phyloP scores from a whole-genome alignment of 768 basidiomycete species.

The Chalciporus pseudorubinellus region DNA sequence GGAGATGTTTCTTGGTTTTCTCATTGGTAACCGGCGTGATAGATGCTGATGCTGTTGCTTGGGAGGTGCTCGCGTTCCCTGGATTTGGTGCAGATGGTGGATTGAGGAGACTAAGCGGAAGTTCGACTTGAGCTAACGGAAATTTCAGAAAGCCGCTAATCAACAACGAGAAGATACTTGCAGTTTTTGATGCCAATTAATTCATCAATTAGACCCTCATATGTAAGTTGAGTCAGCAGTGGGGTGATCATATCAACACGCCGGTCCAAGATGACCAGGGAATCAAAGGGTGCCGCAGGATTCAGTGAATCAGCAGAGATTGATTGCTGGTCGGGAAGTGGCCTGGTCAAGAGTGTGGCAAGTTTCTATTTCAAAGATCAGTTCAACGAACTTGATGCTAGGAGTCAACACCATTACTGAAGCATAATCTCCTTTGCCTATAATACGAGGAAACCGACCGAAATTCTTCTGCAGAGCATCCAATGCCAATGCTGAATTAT shows the following conservation, averaged over 20 bases:
- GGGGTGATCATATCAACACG: constrained; percentile 95
- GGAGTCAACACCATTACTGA: constrained; percentile 45
- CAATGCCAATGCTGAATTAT: constrained; percentile 85
- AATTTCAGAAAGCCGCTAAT: background rate
- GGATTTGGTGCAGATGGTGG: constrained; percentile 49
- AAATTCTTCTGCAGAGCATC: constrained; percentile 79
- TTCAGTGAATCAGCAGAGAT: constrained; percentile 42
- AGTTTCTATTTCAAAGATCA: constrained; percentile 55
- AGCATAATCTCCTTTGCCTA: constrained; percentile 91
- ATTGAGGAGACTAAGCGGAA: constrained; percentile 68
- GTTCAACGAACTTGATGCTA: background rate
- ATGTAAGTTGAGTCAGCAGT: constrained; percentile 91
- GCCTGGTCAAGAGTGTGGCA: constrained; percentile 64
- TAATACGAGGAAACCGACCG: constrained; percentile 86
- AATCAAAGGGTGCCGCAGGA: constrained; percentile 69
- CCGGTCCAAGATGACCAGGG: constrained; percentile 85
- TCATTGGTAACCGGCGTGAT: constrained; percentile 62
- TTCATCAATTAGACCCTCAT: constrained; percentile 95
- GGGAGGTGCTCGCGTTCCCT: constrained; percentile 39
- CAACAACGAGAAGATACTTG: constrained; percentile 36
- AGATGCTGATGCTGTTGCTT: constrained; percentile 41
- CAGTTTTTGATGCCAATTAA: constrained; percentile 87
- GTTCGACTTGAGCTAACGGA: constrained; percentile 66
- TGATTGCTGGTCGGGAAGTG: constrained; percentile 43
- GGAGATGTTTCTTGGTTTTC: constrained; percentile 85